Conservation (phyloP, 1,284 basidiomycete species). For the Agroathelia rolfsii region DNA sequence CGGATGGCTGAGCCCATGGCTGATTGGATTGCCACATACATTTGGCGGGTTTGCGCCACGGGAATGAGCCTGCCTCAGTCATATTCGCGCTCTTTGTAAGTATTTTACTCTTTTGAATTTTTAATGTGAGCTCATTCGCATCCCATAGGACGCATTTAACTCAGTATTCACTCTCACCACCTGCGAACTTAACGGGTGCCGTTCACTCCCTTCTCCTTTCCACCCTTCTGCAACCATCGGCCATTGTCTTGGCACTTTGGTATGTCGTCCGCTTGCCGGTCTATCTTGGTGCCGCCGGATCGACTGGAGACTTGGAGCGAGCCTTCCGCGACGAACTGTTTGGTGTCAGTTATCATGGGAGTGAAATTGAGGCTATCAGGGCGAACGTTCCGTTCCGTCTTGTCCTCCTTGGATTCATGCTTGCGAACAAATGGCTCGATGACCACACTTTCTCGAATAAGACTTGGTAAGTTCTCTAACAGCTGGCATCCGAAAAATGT, state of each 20-base stretch:
- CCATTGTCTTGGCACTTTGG: constrained; percentile 72
- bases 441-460: constrained; percentile 90
- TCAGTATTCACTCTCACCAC: constrained; percentile 36
- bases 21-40: constrained; percentile 66
- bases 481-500: constrained; percentile 4
- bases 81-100: constrained; percentile 34
- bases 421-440: constrained; percentile 88
- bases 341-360: constrained; percentile 33
- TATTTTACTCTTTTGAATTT: constrained; percentile 17
- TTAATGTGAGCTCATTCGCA: constrained; percentile 2
- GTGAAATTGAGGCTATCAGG: constrained; percentile 44
- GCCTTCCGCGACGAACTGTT: constrained; percentile 56
- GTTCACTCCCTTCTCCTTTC: constrained; percentile 67
- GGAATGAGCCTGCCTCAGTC: constrained; percentile 49
- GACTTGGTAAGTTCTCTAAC: constrained; percentile 58
- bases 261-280: constrained; percentile 74
- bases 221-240: constrained; percentile 74
- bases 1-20: constrained; percentile 65
- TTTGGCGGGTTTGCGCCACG: constrained; percentile 71
- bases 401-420: constrained; percentile 76
- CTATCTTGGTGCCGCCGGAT: constrained; percentile 38
- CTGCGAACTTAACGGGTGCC: constrained; percentile 46
- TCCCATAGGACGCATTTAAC: constrained; percentile 15
- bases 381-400: constrained; percentile 55
- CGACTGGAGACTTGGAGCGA: constrained; percentile 46